Conservation (phyloP, 2,329 filamentous ascomycete species). For the Fusarium sp. region DNA sequence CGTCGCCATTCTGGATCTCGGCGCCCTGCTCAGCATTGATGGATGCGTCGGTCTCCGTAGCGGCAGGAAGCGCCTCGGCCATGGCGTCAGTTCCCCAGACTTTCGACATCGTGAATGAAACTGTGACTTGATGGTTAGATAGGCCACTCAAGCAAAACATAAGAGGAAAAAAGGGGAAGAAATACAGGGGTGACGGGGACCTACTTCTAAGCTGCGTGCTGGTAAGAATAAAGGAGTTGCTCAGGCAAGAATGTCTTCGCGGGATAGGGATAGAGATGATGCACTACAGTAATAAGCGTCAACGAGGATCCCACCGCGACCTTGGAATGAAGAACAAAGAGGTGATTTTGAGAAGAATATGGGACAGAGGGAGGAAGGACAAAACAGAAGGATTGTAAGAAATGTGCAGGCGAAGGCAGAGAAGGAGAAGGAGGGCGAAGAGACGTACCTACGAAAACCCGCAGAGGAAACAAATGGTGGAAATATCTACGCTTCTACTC, state of each 20-base stretch:
- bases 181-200: background rate
- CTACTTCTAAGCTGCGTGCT: background rate
- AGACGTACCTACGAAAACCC: constrained; percentile 19
- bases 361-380: background rate
- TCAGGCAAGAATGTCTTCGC: background rate
- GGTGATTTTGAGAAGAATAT: background rate
- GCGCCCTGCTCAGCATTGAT: background rate
- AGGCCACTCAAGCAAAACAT: too few relatives aligned
- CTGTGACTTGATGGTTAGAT: constrained; percentile 6
- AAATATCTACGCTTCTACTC: constrained; percentile 35
- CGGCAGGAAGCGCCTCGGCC: constrained; percentile 14
- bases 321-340: background rate
- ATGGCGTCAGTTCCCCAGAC: constrained; percentile 26
- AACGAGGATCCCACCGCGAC: background rate
- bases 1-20: background rate
- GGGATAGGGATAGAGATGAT: background rate
- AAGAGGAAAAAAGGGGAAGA: too few relatives aligned
- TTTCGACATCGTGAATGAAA: constrained; percentile 17
- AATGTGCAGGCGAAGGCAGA: background rate
- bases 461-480: constrained; percentile 11
- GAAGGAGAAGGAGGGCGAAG: background rate
- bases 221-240: background rate
- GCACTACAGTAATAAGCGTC: background rate
- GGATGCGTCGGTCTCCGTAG: background rate
- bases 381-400: background rate